Percentiles rank a stretch among this genome's conserved stretches.
Conservation (phyloP, 2,329 filamentous ascomycete genomes). For the Cladosporium sp. region DNA sequence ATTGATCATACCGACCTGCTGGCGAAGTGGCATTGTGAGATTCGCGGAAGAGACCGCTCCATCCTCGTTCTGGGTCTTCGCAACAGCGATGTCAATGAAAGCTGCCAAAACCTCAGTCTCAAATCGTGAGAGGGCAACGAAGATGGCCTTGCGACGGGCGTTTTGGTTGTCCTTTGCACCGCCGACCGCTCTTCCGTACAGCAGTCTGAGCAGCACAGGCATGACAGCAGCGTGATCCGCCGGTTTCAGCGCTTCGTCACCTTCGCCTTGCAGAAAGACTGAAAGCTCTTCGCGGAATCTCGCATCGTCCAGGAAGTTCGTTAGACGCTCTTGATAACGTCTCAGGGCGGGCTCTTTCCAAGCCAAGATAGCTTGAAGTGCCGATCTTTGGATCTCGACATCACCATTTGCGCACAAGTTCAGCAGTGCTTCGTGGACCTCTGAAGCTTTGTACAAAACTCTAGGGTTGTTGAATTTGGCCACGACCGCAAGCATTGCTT, state of each 20-base stretch:
- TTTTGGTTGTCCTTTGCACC: constrained; percentile 79
- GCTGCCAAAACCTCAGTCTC: constrained; percentile 68
- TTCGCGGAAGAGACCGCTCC: background rate
- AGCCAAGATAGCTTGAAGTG: constrained; percentile 77
- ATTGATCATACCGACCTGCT: constrained; percentile 86
- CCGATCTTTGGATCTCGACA: constrained; percentile 78
- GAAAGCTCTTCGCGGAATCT: constrained; percentile 93
- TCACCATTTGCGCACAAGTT: constrained; percentile 82
- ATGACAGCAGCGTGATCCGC: constrained; percentile 70
- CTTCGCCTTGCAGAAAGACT: constrained; percentile 70
- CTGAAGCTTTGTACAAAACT: constrained; percentile 71
- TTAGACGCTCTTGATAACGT: constrained; percentile 78
- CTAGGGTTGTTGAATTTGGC: constrained; percentile 81
- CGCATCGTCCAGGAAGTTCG: constrained; percentile 84
- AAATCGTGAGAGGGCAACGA: constrained; percentile 77
- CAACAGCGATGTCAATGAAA: constrained; percentile 76
- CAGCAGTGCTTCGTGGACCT: constrained; percentile 73
- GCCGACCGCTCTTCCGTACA: constrained; percentile 84
- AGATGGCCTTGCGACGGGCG: constrained; percentile 66
- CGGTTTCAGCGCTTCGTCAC: constrained; percentile 65
- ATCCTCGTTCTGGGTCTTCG: constrained; percentile 45
- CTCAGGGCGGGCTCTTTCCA: constrained; percentile 80
- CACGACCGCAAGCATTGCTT: constrained; percentile 76
- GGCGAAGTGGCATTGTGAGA: constrained; percentile 46
- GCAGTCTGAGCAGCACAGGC: constrained; percentile 77